Percentiles rank a stretch among this genome's conserved stretches.
Evolutionary conservation across 805 yeast species (phyloP).

Genomic region (Candida railenensis): DNA sequence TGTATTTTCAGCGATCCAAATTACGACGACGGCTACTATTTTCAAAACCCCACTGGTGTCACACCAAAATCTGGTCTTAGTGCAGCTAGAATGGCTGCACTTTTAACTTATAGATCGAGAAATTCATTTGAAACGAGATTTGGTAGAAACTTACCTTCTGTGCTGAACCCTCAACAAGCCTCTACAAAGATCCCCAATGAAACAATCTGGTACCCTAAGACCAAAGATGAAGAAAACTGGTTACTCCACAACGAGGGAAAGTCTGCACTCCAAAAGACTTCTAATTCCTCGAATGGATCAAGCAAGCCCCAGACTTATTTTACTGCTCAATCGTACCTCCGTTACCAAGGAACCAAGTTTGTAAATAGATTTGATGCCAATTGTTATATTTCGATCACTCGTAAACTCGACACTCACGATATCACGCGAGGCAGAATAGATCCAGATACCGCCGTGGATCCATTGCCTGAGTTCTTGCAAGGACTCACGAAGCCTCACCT

Average conservation of each 20-base stretch:
- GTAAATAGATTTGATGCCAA: constrained; percentile 91
- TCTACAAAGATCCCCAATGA: constrained; percentile 11
- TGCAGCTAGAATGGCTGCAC: constrained; percentile 97
- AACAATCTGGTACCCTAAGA: constrained; percentile 40
- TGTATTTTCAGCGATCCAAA: constrained; percentile 94
- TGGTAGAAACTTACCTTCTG: constrained; percentile 62
- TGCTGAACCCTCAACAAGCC: not conserved
- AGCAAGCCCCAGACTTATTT: constrained; percentile 59
- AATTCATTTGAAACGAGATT: constrained; percentile 89
- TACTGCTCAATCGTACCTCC: constrained; percentile 91
- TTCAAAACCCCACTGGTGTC: constrained; percentile 37
- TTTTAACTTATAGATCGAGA: constrained; percentile 87
- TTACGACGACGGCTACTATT: constrained; percentile 83
- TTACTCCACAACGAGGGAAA: constrained; percentile 84
- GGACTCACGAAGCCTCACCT: constrained; percentile 72
- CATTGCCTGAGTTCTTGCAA: constrained; percentile 52
- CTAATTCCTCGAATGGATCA: constrained; percentile 8
- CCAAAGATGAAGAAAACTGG: constrained; percentile 71
- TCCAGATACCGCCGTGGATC: constrained; percentile 17
- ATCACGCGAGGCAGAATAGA: constrained; percentile 67
- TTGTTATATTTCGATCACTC: constrained; percentile 89
- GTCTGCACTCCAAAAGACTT: not conserved
- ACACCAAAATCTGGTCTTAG: constrained; percentile 86
- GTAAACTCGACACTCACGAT: constrained; percentile 95
- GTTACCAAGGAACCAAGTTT: constrained; percentile 94